Conservation (phyloP, 208 protist genomes). For the Leishmania lainsoni region DNA sequence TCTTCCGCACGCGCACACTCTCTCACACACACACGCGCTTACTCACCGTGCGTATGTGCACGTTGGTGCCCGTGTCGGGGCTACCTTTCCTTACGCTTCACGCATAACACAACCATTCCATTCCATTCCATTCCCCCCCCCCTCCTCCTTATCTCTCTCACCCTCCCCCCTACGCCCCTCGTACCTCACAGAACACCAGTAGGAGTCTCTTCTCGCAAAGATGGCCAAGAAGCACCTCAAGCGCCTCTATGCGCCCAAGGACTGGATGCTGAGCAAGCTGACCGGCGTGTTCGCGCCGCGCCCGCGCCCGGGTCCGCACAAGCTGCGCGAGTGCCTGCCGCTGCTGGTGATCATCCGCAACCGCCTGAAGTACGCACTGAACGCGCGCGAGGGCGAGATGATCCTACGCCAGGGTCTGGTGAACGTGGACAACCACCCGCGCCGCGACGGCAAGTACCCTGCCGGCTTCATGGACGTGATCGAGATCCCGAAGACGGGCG, state of each 20-base stretch:
- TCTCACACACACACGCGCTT: too few species aligned
- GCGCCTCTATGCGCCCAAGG: constrained; percentile 98
- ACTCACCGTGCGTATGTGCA: too few species aligned
- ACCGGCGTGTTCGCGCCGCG: constrained; percentile 97
- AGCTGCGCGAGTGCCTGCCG: constrained; percentile 91
- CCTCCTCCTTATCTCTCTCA: too few species aligned
- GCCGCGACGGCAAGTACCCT: constrained; percentile 98
- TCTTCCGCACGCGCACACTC: too few species aligned
- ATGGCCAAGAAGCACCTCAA: constrained; percentile 99
- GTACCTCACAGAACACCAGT: too few species aligned
- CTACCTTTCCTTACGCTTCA: too few species aligned
- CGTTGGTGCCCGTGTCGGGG: too few species aligned
- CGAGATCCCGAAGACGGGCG: constrained; percentile 97
- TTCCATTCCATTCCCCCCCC: too few species aligned
- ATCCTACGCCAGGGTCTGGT: constrained; percentile 97
- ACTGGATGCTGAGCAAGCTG: constrained; percentile 99
- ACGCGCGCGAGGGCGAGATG: constrained; percentile 94
- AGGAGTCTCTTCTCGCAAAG: constrained; percentile 17
- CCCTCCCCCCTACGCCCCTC: too few species aligned
- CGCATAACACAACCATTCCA: too few species aligned
- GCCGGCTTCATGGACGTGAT: constrained; percentile 99
- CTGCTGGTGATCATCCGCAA: constrained; percentile 91
- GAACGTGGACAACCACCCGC: constrained; percentile 97
- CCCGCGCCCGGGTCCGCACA: constrained; percentile 98
- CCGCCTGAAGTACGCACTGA: constrained; percentile 98